Conservation (phyloP, 352 stramenopile species). For the Phytophthora vignae region DNA sequence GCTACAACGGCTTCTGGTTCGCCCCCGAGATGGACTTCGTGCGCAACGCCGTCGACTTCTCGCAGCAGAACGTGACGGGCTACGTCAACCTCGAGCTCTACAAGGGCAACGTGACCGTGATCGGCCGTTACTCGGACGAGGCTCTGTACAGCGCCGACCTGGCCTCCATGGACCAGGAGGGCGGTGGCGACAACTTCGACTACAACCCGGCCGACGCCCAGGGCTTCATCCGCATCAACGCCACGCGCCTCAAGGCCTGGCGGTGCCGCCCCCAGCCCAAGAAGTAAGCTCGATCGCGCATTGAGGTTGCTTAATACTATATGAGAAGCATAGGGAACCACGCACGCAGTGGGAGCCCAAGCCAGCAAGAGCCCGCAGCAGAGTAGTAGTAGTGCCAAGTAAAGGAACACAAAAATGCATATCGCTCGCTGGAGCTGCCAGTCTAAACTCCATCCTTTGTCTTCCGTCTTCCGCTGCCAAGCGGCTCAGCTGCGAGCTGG, state of each 20-base stretch:
- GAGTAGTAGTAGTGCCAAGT: constrained; percentile 20
- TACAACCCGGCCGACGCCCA: constrained; percentile 98
- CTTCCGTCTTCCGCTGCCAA: not conserved
- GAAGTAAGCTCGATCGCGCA: constrained; percentile 46
- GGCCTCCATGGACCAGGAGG: constrained; percentile 98
- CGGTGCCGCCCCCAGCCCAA: constrained; percentile 61
- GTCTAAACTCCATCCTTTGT: not conserved
- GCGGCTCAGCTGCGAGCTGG: too few species aligned
- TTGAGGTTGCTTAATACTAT: constrained; percentile 33
- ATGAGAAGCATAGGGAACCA: constrained; percentile 24
- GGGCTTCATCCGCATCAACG: constrained; percentile 99
- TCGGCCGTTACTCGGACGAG: constrained; percentile 92
- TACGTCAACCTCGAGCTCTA: constrained; percentile 96
- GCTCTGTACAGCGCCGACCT: constrained; percentile 98
- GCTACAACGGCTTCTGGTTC: constrained; percentile 99
- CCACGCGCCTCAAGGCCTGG: constrained; percentile 97
- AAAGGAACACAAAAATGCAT: constrained; percentile 36
- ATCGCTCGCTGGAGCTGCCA: constrained; percentile 26
- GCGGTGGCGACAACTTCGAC: constrained; percentile 95
- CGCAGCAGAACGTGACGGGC: constrained; percentile 95
- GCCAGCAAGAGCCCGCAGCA: constrained; percentile 16
- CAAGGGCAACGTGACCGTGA: constrained; percentile 98
- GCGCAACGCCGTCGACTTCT: constrained; percentile 94
- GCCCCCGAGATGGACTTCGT: constrained; percentile 99
- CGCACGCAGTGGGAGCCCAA: not conserved